Evolutionary conservation across 306 rosid genomes (phyloP).

Genomic region (Lathyrus aphaca): DNA sequence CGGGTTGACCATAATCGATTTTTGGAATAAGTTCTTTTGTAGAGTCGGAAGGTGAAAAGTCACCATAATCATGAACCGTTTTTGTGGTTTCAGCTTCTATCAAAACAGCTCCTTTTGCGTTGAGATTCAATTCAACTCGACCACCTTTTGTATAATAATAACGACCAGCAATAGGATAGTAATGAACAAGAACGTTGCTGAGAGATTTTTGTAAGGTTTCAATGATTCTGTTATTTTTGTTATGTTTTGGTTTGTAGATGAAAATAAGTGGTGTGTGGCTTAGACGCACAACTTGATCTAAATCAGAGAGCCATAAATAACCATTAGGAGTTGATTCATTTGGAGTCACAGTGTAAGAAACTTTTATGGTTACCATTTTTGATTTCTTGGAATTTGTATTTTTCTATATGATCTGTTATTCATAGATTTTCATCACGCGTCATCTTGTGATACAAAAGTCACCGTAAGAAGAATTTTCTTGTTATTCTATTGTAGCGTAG

Average conservation of each 20-base stretch:
- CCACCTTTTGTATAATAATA: neutral
- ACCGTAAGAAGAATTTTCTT: too few species aligned
- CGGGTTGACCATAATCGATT: constrained; percentile 18
- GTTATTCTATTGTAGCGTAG: too few species aligned
- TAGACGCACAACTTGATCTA: neutral
- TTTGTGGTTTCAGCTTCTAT: constrained; percentile 14
- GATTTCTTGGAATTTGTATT: neutral
- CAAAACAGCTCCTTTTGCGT: constrained; percentile 24
- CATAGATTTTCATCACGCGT: too few species aligned
- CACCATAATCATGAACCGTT: constrained; percentile 21
- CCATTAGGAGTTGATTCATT: neutral
- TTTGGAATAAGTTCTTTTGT: constrained; percentile 28
- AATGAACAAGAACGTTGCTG: constrained; percentile 21
- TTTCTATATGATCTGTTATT: too few species aligned
- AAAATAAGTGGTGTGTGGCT: neutral
- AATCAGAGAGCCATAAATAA: constrained; percentile 13
- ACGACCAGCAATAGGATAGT: constrained; percentile 40
- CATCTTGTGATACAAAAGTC: too few species aligned
- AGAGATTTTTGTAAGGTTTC: constrained; percentile 25
- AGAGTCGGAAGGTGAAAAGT: constrained; percentile 30
- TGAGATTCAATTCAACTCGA: constrained; percentile 5
- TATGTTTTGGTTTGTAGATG: constrained; percentile 22
- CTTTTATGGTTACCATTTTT: neutral
- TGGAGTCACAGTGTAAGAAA: constrained; percentile 1
- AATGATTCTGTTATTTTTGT: neutral